Base-by-base conservation (phyloP, 768 basidiomycete species). In the Boletus pseudo-olivaceus region DNA sequence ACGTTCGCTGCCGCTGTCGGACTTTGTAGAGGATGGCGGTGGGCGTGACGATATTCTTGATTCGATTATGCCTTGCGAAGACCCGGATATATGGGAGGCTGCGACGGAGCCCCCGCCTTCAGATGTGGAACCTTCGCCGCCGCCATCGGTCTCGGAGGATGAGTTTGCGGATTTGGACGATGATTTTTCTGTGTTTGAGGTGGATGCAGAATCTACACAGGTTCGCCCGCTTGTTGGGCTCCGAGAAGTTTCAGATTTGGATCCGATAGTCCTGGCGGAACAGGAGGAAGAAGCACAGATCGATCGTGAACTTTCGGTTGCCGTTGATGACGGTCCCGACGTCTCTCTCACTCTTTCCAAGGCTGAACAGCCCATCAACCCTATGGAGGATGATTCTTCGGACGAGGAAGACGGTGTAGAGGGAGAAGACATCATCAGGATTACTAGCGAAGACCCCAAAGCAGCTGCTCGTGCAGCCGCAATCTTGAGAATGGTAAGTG, bases 401-500 rank as follows among this genome's bases (percentile, higher is more conserved):
- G 69, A 64, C 29, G 67, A 64, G 2, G 72, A 68, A 23, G 72
- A 65, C 11, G 72, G 67, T 19, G 62, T 70, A 27, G 69, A 73
- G 4, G 73, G 72, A 5, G 74, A 76, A 5, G 74, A 76, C 8
- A 73, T 95, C 6, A 83, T 97, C 58, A 87, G 90, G 73, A 89
- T 96, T 56, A 85, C 85, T 3, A 92, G 90, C 54, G 81, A 83
- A 20, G 90, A 96, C 68, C 90, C 94, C 2, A 78, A 79, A 54
- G 91, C 91, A 17, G 94, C 94, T 43, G 94, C 93, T 2, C 76
- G 90, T 45, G 94, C 93, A n/a, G 93, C 91, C 33, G 94, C 94
- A 0, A 94, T 97, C 54, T 75, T 97, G 61, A 93, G 89, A 70
- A 80, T 90, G 78, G 92, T 91, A 46, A n/a, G 82, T 68, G 12